A percentile compares a stretch with the other conserved stretches of the same genome.
phyloP scores from a whole-genome alignment of 257 asterid genomes.

The Plantago major region DNA sequence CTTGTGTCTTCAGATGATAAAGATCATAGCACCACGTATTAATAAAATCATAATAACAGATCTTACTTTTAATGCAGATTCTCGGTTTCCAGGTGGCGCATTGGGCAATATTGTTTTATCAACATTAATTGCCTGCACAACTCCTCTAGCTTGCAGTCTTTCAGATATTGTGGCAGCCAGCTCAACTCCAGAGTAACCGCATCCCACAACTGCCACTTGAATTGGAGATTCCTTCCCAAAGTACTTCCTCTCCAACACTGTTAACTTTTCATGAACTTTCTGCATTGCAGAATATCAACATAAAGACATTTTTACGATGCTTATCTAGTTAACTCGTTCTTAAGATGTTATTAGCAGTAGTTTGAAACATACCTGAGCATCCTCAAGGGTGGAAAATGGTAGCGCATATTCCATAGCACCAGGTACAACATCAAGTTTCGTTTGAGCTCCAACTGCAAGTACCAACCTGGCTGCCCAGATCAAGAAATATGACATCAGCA shows the following conservation, averaged over 20 bases:
- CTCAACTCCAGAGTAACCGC: slow-evolving; percentile 96
- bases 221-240: slow-evolving; percentile 66
- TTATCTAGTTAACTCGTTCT: slow-evolving; percentile 4
- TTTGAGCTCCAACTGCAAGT: slow-evolving; percentile 91
- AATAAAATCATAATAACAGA: slow-evolving; percentile 10
- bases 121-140: slow-evolving; percentile 78
- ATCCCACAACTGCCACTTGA: slow-evolving; percentile 84
- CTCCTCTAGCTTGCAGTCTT: slow-evolving; percentile 71
- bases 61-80: slow-evolving; percentile 77
- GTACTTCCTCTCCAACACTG: slow-evolving; percentile 57
- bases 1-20: no score
- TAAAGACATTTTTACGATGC: slow-evolving; percentile 15
- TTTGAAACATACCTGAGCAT: slow-evolving; percentile 68
- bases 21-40: not conserved
- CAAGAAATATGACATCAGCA: slow-evolving; percentile 34
- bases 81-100: slow-evolving; percentile 90
- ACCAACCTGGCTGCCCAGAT: slow-evolving; percentile 97
- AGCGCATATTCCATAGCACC: slow-evolving; percentile 84
- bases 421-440: slow-evolving; percentile 80
- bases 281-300: slow-evolving; percentile 30
- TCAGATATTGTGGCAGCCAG: slow-evolving; percentile 93
- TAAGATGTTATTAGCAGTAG: slow-evolving; percentile 14
- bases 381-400: slow-evolving; percentile 93
- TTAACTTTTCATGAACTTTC: slow-evolving; percentile 74
- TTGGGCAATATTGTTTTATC: slow-evolving; percentile 60